Conservation (phyloP, 129 eudicot genomes). For the Arctium minus region DNA sequence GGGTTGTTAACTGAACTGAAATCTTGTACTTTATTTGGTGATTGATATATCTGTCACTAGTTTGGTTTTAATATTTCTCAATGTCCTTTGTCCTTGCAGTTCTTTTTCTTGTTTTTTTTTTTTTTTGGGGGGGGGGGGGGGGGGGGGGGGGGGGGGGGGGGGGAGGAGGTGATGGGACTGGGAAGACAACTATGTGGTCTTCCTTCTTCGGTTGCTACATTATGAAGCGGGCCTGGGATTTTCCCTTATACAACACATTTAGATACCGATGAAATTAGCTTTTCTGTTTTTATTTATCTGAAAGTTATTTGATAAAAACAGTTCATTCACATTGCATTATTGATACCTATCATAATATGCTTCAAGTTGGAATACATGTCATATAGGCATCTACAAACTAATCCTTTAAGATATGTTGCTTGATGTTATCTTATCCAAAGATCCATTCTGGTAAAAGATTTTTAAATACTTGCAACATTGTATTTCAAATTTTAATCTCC, state of each 20-base stretch:
- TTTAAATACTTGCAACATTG: background rate
- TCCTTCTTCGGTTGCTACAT: too few relatives aligned
- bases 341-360: background rate
- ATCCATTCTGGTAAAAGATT: background rate
- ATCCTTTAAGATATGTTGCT: background rate
- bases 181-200: too few relatives aligned
- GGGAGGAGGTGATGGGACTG: too few relatives aligned
- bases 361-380: background rate
- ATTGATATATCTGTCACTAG: background rate
- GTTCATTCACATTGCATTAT: background rate
- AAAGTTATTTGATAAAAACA: background rate
- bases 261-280: background rate
- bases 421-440: background rate
- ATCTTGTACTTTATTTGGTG: slow-evolving; percentile 2
- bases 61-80: background rate
- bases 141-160: too few relatives aligned
- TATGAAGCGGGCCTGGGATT: too few relatives aligned
- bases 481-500: background rate
- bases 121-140: too few relatives aligned
- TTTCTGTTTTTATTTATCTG: background rate
- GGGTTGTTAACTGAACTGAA: slow-evolving; percentile 56
- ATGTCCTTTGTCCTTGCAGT: background rate
- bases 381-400: background rate
- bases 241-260: background rate
- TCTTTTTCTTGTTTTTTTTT: background rate